Conservation (phyloP, 2,329 filamentous ascomycete genomes). For the Nigrograna mackinnonii region DNA sequence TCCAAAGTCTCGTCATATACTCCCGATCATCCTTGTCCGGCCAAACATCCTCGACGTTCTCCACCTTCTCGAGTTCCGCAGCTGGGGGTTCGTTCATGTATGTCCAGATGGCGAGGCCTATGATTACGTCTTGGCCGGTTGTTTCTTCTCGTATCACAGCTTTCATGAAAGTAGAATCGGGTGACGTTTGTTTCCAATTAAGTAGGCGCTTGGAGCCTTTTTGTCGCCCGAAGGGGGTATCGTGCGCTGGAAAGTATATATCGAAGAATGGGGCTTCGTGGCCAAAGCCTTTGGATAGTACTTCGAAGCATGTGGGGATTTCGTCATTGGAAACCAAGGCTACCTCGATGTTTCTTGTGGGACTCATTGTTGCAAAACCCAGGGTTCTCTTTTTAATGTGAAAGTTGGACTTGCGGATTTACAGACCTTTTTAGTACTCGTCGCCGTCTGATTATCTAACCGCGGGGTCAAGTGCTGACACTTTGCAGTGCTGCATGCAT, state of each 20-base stretch:
- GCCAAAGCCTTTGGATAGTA: constrained; percentile 16
- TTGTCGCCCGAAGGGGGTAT: constrained; percentile 12
- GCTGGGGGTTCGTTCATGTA: constrained; percentile 12
- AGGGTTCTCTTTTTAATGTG: too few species aligned
- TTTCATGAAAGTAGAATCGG: constrained; percentile 15
- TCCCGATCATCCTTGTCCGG: constrained; percentile 13
- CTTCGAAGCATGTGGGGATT: constrained; percentile 5
- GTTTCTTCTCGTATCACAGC: constrained; percentile 4
- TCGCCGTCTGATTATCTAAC: too few species aligned
- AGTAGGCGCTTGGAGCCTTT: constrained; percentile 7
- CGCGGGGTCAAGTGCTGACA: too few species aligned
- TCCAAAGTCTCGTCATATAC: constrained; percentile 16
- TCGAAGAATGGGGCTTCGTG: constrained; percentile 15
- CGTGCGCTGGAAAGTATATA: constrained; percentile 13
- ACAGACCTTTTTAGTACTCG: too few species aligned
- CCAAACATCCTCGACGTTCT: constrained; percentile 13
- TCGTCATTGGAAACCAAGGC: constrained; percentile 10
- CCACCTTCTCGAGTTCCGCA: constrained; percentile 9
- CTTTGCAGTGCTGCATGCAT: too few species aligned
- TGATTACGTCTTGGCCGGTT: constrained; percentile 5
- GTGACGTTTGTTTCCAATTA: constrained; percentile 9
- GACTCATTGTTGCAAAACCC: constrained; percentile 1
- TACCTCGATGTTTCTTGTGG: constrained; percentile 5
- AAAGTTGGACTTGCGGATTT: too few species aligned
- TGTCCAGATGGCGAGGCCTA: constrained; percentile 16